A percentile compares a stretch with the other conserved stretches of the same genome.
Conservation (phyloP, 225 moss, liverwort and hornwort species). For the Asterella californica region DNA sequence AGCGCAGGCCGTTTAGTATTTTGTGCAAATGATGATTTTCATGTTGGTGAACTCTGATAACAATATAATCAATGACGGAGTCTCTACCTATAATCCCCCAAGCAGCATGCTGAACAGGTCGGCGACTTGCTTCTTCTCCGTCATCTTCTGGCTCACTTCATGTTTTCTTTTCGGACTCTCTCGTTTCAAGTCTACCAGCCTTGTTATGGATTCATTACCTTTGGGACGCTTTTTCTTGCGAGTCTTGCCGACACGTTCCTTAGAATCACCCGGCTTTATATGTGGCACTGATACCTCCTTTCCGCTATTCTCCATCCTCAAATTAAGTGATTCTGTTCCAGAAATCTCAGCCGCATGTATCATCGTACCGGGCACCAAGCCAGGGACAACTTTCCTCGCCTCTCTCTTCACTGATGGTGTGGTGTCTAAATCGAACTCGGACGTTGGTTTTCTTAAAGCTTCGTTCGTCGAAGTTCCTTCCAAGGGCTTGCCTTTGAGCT, state of each 20-base stretch:
- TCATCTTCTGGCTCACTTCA: background rate
- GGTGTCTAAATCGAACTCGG: background rate
- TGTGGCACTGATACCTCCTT: background rate
- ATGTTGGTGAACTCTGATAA: too few species aligned
- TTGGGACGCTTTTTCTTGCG: background rate
- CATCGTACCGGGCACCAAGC: background rate
- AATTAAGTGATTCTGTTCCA: background rate
- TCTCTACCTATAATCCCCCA: background rate
- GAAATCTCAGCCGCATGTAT: background rate
- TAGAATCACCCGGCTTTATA: background rate
- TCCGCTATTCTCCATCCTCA: background rate
- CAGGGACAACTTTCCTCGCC: background rate
- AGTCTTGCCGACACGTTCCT: background rate
- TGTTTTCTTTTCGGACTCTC: background rate
- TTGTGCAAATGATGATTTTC: too few species aligned
- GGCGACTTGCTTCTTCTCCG: background rate
- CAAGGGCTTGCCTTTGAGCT: background rate
- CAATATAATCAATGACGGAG: too few species aligned
- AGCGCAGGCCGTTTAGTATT: too few species aligned
- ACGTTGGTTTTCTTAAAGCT: background rate
- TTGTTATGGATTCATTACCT: background rate
- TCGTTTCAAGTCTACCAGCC: background rate
- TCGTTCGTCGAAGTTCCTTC: background rate
- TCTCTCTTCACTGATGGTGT: background rate
- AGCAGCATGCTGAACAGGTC: constrained; percentile 4